A percentile compares a stretch with the other conserved stretches of the same genome.
Conservation (phyloP, 2,329 filamentous ascomycete species). For the Colletotrichum spaethianum region DNA sequence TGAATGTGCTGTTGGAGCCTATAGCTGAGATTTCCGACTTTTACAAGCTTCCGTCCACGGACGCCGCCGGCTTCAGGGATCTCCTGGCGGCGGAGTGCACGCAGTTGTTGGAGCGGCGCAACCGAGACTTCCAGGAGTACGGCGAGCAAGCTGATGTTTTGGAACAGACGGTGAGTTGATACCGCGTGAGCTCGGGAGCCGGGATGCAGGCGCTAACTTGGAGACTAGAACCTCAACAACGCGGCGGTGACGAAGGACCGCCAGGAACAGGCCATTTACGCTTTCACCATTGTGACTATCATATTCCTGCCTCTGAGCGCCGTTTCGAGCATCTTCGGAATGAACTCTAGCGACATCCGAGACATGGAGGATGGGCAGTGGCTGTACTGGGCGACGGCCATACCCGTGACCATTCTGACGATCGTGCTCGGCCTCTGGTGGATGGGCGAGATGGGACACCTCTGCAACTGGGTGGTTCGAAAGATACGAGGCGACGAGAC, state of each 20-base stretch:
- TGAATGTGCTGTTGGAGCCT: constrained; percentile 17
- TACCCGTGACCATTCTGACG: constrained; percentile 61
- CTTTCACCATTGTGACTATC: constrained; percentile 65
- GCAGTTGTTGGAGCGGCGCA: constrained; percentile 54
- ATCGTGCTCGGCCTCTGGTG: constrained; percentile 58
- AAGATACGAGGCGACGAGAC: constrained; percentile 25
- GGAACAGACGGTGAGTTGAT: constrained; percentile 46
- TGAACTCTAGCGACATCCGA: constrained; percentile 66
- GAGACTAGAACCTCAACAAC: constrained; percentile 50
- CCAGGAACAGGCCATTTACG: constrained; percentile 64
- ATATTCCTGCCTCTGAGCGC: constrained; percentile 63
- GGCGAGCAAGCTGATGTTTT: constrained; percentile 45
- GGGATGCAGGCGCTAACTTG: constrained; percentile 1
- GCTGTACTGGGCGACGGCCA: constrained; percentile 64
- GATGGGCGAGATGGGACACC: constrained; percentile 58
- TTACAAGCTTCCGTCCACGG: constrained; percentile 40
- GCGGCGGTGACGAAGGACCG: constrained; percentile 59
- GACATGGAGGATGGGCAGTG: constrained; percentile 64
- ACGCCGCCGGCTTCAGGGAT: constrained; percentile 41
- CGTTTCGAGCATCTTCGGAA: constrained; percentile 65
- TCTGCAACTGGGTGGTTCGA: constrained; percentile 44
- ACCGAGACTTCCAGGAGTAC: constrained; percentile 49
- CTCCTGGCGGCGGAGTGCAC: constrained; percentile 57
- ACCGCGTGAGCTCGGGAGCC: not conserved
- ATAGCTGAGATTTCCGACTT: constrained; percentile 39